Percentiles rank a stretch among this genome's conserved stretches.
Conservation (phyloP, 2,329 filamentous ascomycete species). For the Drechslerella stenobrocha region DNA sequence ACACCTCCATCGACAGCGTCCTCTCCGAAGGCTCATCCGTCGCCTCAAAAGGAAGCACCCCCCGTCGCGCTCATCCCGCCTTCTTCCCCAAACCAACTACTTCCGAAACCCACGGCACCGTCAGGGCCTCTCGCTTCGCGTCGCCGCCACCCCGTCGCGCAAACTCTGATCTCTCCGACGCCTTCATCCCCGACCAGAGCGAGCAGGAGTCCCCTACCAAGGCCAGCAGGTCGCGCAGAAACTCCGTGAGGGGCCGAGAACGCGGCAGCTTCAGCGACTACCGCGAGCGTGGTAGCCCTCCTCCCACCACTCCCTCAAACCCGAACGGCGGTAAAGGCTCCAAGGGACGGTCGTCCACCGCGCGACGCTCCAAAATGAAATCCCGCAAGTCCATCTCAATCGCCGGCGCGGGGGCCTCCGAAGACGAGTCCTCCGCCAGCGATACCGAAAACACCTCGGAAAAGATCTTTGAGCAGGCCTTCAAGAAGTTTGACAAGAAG, state of each 20-base stretch:
- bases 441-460: conserved; percentile 30
- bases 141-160: conserved; percentile 33
- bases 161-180: conserved; percentile 25
- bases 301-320: conserved; percentile 28
- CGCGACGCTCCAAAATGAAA: conserved; percentile 40
- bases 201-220: conserved; percentile 14
- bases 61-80: conserved; percentile 46
- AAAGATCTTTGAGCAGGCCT: conserved; percentile 40
- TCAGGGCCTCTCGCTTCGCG: conserved; percentile 34
- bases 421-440: conserved; percentile 45
- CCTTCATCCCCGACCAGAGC: conserved; percentile 7
- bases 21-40: conserved; percentile 33
- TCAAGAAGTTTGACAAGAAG: conserved; percentile 35
- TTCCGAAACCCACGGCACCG: conserved; percentile 37
- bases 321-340: conserved; percentile 16
- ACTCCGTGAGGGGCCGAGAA: conserved; percentile 24
- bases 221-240: conserved; percentile 22
- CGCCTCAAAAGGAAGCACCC: conserved; percentile 32
- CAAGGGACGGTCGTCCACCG: conserved; percentile 37
- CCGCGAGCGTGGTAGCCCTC: conserved; percentile 8
- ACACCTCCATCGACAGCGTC: conserved; percentile 43
- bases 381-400: conserved; percentile 32
- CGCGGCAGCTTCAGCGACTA: neutral
- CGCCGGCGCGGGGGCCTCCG: conserved; percentile 18
- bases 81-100: conserved; percentile 40